Percentiles rank a stretch among this genome's conserved stretches.
phyloP scores from a whole-genome alignment of 495 filamentous ascomycete genomes.

The Penicillium flavigenum region DNA sequence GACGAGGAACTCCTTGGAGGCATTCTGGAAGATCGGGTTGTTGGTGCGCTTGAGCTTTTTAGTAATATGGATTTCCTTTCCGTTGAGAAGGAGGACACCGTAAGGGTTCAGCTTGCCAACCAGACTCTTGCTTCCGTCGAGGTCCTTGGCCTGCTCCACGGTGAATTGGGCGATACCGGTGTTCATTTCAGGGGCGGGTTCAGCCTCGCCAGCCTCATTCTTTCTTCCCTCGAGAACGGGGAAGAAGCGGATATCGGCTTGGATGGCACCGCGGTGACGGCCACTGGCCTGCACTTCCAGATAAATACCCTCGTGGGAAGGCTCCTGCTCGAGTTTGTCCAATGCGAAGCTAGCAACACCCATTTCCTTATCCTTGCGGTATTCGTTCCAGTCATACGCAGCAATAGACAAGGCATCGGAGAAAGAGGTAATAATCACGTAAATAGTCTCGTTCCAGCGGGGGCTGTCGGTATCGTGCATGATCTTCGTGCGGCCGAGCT shows the following conservation, averaged over 20 bases:
- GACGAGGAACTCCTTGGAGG: constrained; percentile 87
- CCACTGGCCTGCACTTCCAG: constrained; percentile 84
- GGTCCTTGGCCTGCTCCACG: constrained; percentile 91
- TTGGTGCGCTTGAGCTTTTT: constrained; percentile 94
- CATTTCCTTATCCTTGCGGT: constrained; percentile 93
- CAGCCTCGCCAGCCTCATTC: constrained; percentile 70
- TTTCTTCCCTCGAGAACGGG: constrained; percentile 75
- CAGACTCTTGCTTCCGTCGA: constrained; percentile 86
- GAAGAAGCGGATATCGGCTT: constrained; percentile 90
- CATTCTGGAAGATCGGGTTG: constrained; percentile 89
- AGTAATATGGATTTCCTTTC: constrained; percentile 79
- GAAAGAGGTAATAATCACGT: constrained; percentile 87
- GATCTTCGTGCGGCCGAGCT: constrained; percentile 85
- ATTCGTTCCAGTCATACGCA: constrained; percentile 91
- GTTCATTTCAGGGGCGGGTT: constrained; percentile 81
- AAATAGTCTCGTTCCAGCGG: constrained; percentile 94
- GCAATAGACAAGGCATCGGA: constrained; percentile 80
- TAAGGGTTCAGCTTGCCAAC: constrained; percentile 90
- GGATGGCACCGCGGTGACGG: constrained; percentile 74
- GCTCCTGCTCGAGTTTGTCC: constrained; percentile 70
- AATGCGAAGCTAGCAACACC: constrained; percentile 81
- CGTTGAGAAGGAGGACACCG: constrained; percentile 80
- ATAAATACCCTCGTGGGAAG: constrained; percentile 79
- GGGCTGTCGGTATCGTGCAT: constrained; percentile 82
- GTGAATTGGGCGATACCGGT: constrained; percentile 92